Percentiles rank a stretch among this genome's conserved stretches.
These are phyloP conservation scores for Termitomyces sp. DNA, from an alignment of 768 basidiomycete species.

Conservation along the genomic window DNA sequence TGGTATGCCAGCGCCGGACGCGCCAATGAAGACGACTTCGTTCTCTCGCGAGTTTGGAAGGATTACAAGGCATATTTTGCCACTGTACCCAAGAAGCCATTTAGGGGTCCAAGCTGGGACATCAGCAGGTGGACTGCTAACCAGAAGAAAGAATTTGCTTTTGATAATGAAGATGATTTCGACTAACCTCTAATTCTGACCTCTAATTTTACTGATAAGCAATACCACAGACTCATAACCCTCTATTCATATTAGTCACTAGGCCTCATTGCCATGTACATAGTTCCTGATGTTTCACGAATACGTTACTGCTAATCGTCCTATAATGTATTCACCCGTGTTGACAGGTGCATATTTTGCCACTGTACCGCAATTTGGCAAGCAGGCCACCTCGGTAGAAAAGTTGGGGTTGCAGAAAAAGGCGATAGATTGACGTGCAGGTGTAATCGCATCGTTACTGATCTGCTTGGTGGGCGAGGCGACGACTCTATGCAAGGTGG, in stretches of 20 bases:
- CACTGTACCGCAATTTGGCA: conserved; percentile 60
- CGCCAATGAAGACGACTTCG: conserved; percentile 20
- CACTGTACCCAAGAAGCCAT: conserved; percentile 20
- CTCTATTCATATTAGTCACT: not conserved
- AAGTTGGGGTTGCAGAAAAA: conserved; percentile 88
- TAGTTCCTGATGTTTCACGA: conserved; percentile 22
- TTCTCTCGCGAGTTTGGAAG: conserved; percentile 31
- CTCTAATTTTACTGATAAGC: not conserved
- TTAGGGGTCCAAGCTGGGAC: conserved; percentile 32
- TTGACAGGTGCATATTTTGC: conserved; percentile 69
- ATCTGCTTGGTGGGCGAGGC: conserved; percentile 55
- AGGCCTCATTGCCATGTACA: not conserved
- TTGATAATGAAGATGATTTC: conserved; percentile 11
- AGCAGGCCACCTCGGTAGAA: conserved; percentile 60
- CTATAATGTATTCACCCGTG: conserved; percentile 75
- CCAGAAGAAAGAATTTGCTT: conserved; percentile 27
- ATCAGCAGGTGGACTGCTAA: conserved; percentile 30
- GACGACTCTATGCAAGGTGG: conserved; percentile 82
- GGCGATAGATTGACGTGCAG: conserved; percentile 73
- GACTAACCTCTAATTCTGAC: not conserved
- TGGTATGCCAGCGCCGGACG: conserved; percentile 28
- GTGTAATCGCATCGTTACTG: conserved; percentile 51
- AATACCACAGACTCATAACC: not conserved
- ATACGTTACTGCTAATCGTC: conserved; percentile 61
- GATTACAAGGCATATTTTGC: conserved; percentile 31